Evolutionary conservation across 1,139 yeast genomes (phyloP), one percentile per base, ranked within the genome.

Genomic region (Taphrina deformans): DNA sequence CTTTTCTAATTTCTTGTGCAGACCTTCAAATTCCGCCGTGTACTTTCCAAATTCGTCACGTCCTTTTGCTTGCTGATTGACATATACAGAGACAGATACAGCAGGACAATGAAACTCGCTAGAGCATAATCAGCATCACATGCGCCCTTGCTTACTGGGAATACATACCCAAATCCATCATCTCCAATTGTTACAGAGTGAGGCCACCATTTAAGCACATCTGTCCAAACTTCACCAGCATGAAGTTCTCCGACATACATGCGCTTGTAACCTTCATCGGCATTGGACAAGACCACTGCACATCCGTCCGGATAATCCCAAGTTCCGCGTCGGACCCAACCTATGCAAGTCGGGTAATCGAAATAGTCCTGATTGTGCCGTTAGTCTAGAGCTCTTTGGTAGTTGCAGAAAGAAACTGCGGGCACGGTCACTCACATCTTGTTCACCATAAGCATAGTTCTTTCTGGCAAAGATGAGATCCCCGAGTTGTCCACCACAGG

Each of bases 251-350:
- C 70, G 4, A 69, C 69, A 38, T 55, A 65, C 70, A 69, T 69
- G 40, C 67, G 62, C 59, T 65, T 68, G 59, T 65, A 62, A 23
- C 69, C 69, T 3, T 67, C 62, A 2, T 60, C 69, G 9, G 69
- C 68, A 52, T 68, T 68, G 26, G 69, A 68, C 14, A 69, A 6
- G n/a, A 69, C 67, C 16, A 68, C 69, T 1, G 70, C 70, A 27
- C 60, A 31, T 2, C 69, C 69, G 33, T 53, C 50, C 14, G 67
- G 69, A 21, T 59, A 53, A 50, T 69, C 70, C 69, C 69, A 67
- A 14, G 70, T 65, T 6, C 70, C 70, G 24, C 65, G 64, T 12
- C 70, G 66, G 3, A 69, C 70, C 70, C 70, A 69, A 24, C 69
- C 70, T 10, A 69, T 16, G 31, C 70, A 68, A 23, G 63, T 68